These are phyloP conservation scores for Zygoascus sp. DNA, from an alignment of 1,139 yeast genomes.

Conservation along the genomic window DNA sequence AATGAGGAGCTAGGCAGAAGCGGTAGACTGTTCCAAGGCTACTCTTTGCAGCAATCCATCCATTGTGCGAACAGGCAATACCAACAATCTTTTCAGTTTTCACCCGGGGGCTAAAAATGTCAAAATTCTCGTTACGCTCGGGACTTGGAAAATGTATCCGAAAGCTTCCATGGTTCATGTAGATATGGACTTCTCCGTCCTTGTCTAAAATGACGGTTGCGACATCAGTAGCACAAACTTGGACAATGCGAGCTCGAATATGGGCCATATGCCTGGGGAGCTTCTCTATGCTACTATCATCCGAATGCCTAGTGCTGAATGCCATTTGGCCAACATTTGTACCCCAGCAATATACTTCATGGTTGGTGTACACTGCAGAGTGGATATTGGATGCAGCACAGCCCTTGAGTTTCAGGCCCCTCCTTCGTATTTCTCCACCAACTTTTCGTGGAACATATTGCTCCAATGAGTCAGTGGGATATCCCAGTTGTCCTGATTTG, in stretches of 20 bases:
- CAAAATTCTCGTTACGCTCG: slow-evolving; percentile 18
- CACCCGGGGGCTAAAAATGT: slow-evolving; percentile 13
- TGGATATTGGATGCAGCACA: slow-evolving; percentile 69
- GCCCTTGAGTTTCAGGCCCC: slow-evolving; percentile 44
- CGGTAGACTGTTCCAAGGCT: slow-evolving; percentile 33
- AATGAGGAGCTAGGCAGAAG: slow-evolving; percentile 22
- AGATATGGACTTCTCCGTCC: slow-evolving; percentile 59
- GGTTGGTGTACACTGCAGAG: slow-evolving; percentile 56
- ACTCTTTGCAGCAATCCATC: slow-evolving; percentile 31
- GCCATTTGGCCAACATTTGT: slow-evolving; percentile 87
- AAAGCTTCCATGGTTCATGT: slow-evolving; percentile 54
- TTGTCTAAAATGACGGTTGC: slow-evolving; percentile 64
- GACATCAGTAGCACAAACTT: slow-evolving; percentile 62
- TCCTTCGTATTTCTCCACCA: slow-evolving; percentile 40
- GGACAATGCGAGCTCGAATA: slow-evolving; percentile 48
- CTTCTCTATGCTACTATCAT: slow-evolving; percentile 22
- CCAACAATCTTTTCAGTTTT: slow-evolving; percentile 19
- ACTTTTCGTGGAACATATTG: slow-evolving; percentile 50
- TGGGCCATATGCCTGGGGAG: slow-evolving; percentile 43
- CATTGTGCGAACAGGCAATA: slow-evolving; percentile 25
- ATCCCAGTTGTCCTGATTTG: slow-evolving; percentile 61
- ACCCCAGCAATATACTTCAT: slow-evolving; percentile 69
- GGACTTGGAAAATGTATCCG: slow-evolving; percentile 37
- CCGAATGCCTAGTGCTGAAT: slow-evolving; percentile 4
- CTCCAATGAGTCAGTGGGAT: slow-evolving; percentile 30